Evolutionary conservation across 306 rosid species (phyloP), one percentile per base, ranked within the genome.

Genomic region (Prunus mongolica): DNA sequence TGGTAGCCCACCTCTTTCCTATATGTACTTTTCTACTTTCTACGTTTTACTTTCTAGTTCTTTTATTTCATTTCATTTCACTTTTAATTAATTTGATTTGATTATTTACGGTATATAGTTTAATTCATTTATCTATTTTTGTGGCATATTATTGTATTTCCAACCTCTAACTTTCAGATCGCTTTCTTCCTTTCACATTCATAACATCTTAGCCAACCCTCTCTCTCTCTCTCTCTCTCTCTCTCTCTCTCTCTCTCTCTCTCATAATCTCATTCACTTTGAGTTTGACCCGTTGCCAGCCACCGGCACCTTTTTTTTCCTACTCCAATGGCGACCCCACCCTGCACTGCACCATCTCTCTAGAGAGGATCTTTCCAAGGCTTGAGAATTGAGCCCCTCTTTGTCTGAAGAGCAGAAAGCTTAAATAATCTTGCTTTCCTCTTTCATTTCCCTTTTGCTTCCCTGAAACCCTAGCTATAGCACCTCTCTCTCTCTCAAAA

Each of bases 231-330:
- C 81, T 85, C 70, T n/a, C n/a, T n/a, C n/a, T 64, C 70, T 69
- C 75, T 49, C 77, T 66, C 65, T 84, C 72, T 22, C 22, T 22
- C 22, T 22, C 22, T 22, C 22, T 55, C 83, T 82, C 74, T 27
- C 76, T 73, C 76, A 38, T 38, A 38, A 38, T 82, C 76, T 8
- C 87, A 82, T 82, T 87, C 87, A 80, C 90, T 85, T 82, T 94
- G 95, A 92, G 92, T 89, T 89, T 92, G 98, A 94, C 98, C 95
- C 89, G 78, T 85, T 80, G 96, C 93, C 95, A 82, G 96, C 94
- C 90, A 87, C 85, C 87, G 83, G 79, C 85, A 77, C 46, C 84
- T 38, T 80, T 69, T 87, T 79, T 72, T 76, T 88, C 87, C 86
- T 86, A 81, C 88, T 86, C 80, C 82, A 85, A 80, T 77, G 84